Evolutionary conservation across 371 early-diverging fungal genomes (phyloP).

Genomic region (Mortierella sp.): DNA sequence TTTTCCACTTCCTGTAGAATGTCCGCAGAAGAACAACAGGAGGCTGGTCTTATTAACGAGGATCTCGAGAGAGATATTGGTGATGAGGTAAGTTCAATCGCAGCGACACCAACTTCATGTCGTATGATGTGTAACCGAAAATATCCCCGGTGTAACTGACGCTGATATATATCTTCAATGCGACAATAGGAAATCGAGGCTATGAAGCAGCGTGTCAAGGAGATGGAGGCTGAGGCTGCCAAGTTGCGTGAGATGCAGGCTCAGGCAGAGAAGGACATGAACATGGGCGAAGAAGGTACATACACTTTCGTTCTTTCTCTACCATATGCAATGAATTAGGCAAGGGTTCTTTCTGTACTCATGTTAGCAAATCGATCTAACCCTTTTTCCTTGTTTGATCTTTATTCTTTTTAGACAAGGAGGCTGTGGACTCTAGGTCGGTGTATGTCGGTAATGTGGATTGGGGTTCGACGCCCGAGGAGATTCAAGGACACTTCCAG

Average conservation of each 20-base stretch:
- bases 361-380: not conserved
- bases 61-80: slow-evolving; percentile 55
- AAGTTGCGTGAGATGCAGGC: slow-evolving; percentile 94
- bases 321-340: not conserved
- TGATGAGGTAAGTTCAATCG: slow-evolving; percentile 37
- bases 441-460: slow-evolving; percentile 98
- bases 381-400: not conserved
- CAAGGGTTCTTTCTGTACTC: not conserved
- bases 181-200: slow-evolving; percentile 69
- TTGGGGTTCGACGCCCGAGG: slow-evolving; percentile 95
- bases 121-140: not conserved
- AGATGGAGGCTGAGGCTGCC: slow-evolving; percentile 97
- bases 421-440: slow-evolving; percentile 92
- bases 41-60: slow-evolving; percentile 30
- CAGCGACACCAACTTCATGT: not conserved
- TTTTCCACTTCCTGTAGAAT: slow-evolving; percentile 10
- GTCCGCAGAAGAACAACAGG: slow-evolving; percentile 42
- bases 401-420: slow-evolving; percentile 68
- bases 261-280: slow-evolving; percentile 87
- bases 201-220: slow-evolving; percentile 89
- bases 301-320: not conserved
- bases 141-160: not conserved
- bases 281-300: slow-evolving; percentile 72
- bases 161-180: not conserved
- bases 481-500: slow-evolving; percentile 96